Evolutionary conservation across 371 early-diverging fungal species (phyloP), one percentile per base, ranked within the genome.

Genomic region (Nematocida parisii): DNA sequence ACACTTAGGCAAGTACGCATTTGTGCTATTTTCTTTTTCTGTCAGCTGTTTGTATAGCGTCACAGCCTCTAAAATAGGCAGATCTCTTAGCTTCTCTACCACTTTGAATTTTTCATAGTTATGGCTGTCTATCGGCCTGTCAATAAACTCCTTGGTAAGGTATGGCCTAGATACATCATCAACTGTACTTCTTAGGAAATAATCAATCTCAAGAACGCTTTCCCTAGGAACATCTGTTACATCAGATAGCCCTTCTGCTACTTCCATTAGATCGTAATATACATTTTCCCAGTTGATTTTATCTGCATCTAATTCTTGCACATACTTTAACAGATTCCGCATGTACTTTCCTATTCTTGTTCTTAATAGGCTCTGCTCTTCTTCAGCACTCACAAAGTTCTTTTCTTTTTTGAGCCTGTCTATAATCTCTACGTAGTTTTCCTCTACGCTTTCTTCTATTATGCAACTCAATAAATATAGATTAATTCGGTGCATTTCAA

Each of bases 401-500:
- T 57, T 42, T 39, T 77, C 80, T 27, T 20, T 50, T 24, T 45
- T 39, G 3, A 77, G 33, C 40, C 80, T 57, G 22, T n/a, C 11
- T 5, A 57, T 24, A 57, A 77, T 47, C 13, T 77, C 80, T 11
- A 3, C 47, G 61, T 77, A 77, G 33, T 54, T 6, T 9, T 22
- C 20, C 44, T 27, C 7, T 24, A 70, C n/a, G 18, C 24, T 57
- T 33, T 77, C 67, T 42, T 77, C 80, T 13, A 58, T 39, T 27
- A 77, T 24, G 45, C 70, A 68, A 20, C 80, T 61, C 4, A 70
- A 45, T n/a, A 70, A 15, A 56, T 77, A 77, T 46, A 77, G 27
- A 61, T 77, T 77, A 5, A 77, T 56, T 71, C 80, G 18, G 80
- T 77, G 80, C 45, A 9, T 52, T 58, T 77, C 80, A 5, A 15